These are phyloP conservation scores for Mollisia scopiformis DNA, from an alignment of 2,329 filamentous ascomycete genomes.

Conservation along the genomic window DNA sequence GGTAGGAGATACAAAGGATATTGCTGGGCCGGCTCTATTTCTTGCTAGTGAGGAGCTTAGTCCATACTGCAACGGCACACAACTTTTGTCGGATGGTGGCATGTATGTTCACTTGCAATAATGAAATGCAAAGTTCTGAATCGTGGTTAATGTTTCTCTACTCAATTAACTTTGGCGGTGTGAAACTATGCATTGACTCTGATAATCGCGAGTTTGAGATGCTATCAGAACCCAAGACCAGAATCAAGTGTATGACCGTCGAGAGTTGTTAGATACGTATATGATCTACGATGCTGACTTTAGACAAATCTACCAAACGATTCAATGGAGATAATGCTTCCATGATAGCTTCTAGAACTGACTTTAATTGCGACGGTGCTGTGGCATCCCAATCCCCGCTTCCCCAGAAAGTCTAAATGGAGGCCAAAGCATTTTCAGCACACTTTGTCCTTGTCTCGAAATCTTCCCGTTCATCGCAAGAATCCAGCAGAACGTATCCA, in stretches of 20 bases:
- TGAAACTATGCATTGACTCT: too few species aligned
- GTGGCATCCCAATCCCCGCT: not conserved
- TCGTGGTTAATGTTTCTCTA: not conserved
- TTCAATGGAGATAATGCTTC: not conserved
- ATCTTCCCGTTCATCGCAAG: not conserved
- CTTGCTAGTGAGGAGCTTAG: constrained; percentile 78
- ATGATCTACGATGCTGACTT: too few species aligned
- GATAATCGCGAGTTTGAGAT: too few species aligned
- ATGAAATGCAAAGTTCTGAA: not conserved
- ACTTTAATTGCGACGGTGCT: not conserved
- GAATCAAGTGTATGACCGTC: not conserved
- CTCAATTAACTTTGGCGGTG: not conserved
- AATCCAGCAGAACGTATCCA: too few species aligned
- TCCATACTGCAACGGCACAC: constrained; percentile 81
- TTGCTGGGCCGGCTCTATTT: constrained; percentile 84
- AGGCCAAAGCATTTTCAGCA: not conserved
- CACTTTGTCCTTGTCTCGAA: not conserved
- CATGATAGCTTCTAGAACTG: not conserved
- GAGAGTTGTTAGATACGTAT: not conserved
- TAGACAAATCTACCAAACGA: not conserved
- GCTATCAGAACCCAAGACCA: not conserved
- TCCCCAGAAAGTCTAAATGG: not conserved
- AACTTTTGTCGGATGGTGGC: constrained; percentile 85
- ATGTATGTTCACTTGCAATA: constrained; percentile 87
- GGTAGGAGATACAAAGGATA: constrained; percentile 69